Evolutionary conservation across 2,329 filamentous ascomycete species (phyloP), one percentile per base, ranked within the genome.

Genomic region (Aspergillus fructus): DNA sequence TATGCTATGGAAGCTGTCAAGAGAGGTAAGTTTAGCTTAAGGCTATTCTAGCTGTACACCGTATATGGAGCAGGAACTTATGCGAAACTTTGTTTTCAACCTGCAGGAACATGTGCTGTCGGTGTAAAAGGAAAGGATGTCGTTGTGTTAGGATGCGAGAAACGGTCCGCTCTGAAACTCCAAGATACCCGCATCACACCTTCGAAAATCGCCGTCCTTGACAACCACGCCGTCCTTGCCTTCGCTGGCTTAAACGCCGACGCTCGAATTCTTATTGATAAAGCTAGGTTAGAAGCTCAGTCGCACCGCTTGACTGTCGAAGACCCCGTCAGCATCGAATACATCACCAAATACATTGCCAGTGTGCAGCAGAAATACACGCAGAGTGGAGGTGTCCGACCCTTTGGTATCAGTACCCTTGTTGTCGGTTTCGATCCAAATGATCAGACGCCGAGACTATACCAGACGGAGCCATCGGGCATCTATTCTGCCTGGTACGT

Each of bases 1-100:
- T 99, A 99, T 85, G 94, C 94, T 56, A 89, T 96, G 67, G 94
- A 99, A 81, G 94, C 94, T 66, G 94, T 99, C 67, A 99, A 99
- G 84, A 83, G 94, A 91, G 94, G 93, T 94, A 80, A 55, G 63
- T 53, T 42, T 61, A 59, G 49, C 57, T 27, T 40, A n/a, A 17
- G 19, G 23, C 37, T 43, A 52, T 27, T 13, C 53, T 49, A 40
- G 53, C 34, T 43, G 56, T 48, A 61, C 60, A 64, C 58, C 58
- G 42, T 37, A 50, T 6, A 12, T 17, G 17, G 17, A 49, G 39
- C 53, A 59, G 49, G 42, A 64, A 59, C 65, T 68, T 55, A 47
- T 53, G 64, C 67, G 56, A 9, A n/a, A 21, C 19, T 5, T 13
- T 30, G 13, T 56, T 50, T 59, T 39, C 21, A 45, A 48, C 59